Percentiles rank a stretch among this genome's conserved stretches.
phyloP scores from a whole-genome alignment of 1,139 yeast genomes.

The Kodamaea plutei region DNA sequence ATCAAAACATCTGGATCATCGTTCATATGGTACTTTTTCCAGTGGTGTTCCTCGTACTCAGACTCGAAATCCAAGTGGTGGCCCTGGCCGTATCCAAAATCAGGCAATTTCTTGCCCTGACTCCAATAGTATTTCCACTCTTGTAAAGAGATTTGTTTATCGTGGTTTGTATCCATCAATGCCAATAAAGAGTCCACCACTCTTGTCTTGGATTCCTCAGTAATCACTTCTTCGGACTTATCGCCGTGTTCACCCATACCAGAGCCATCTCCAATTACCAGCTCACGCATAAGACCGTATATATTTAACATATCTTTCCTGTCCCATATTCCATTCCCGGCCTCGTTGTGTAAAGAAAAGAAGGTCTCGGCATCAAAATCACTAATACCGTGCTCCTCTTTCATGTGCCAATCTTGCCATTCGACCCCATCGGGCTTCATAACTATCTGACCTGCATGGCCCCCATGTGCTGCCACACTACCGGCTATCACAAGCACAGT shows the following conservation, averaged over 20 bases:
- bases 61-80: slow-evolving; percentile 93
- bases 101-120: slow-evolving; percentile 76
- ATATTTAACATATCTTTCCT: slow-evolving; percentile 66
- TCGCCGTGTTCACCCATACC: slow-evolving; percentile 81
- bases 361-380: slow-evolving; percentile 73
- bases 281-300: slow-evolving; percentile 73
- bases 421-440: slow-evolving; percentile 45
- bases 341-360: slow-evolving; percentile 74
- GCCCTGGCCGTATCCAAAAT: slow-evolving; percentile 93
- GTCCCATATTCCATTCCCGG: slow-evolving; percentile 51
- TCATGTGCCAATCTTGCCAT: slow-evolving; percentile 91
- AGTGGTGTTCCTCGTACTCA: slow-evolving; percentile 92
- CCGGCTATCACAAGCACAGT: no score
- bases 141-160: slow-evolving; percentile 58
- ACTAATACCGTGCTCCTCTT: slow-evolving; percentile 76
- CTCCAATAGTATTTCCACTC: slow-evolving; percentile 69
- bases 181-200: slow-evolving; percentile 54
- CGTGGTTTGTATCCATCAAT: slow-evolving; percentile 63
- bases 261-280: slow-evolving; percentile 81
- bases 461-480: slow-evolving; percentile 4
- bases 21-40: slow-evolving; percentile 81
- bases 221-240: slow-evolving; percentile 48
- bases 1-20: slow-evolving; percentile 76
- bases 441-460: slow-evolving; percentile 8
- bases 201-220: slow-evolving; percentile 51